Percentiles rank a stretch among this genome's conserved stretches.
Evolutionary conservation across 2,329 filamentous ascomycete species (phyloP).

Genomic region (Trichoderma sp.): DNA sequence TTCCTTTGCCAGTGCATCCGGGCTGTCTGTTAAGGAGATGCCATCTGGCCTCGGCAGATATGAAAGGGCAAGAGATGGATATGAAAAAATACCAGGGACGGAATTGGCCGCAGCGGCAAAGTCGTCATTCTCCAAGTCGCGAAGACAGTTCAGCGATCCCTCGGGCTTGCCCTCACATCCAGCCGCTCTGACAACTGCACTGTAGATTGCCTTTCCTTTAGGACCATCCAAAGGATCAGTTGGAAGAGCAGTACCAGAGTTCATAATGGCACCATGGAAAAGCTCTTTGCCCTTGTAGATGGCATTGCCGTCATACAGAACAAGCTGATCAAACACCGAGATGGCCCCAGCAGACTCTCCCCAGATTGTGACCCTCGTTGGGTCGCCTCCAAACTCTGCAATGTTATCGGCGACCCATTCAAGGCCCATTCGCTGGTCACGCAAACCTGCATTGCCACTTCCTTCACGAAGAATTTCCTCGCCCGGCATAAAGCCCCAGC

Average conservation of each 20-base stretch:
- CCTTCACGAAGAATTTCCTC: conserved; percentile 67
- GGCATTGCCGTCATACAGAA: not conserved
- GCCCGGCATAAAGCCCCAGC: conserved; percentile 70
- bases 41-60: conserved; percentile 77
- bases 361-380: conserved; percentile 75
- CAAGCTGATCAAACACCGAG: not conserved
- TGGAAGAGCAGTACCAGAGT: conserved; percentile 39
- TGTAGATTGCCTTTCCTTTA: conserved; percentile 66
- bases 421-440: conserved; percentile 71
- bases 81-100: conserved; percentile 68
- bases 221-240: conserved; percentile 63
- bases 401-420: conserved; percentile 81
- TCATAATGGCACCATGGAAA: not conserved
- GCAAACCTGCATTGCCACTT: conserved; percentile 67
- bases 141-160: conserved; percentile 67
- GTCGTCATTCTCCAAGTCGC: conserved; percentile 57
- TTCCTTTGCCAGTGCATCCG: conserved; percentile 56
- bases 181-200: conserved; percentile 59
- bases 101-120: conserved; percentile 69
- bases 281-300: not conserved
- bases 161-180: conserved; percentile 58
- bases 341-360: conserved; percentile 66
- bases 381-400: conserved; percentile 73
- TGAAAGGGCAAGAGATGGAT: conserved; percentile 67
- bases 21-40: conserved; percentile 59